Conservation (phyloP, 345 rosid genomes). For the Acer saccharum region DNA sequence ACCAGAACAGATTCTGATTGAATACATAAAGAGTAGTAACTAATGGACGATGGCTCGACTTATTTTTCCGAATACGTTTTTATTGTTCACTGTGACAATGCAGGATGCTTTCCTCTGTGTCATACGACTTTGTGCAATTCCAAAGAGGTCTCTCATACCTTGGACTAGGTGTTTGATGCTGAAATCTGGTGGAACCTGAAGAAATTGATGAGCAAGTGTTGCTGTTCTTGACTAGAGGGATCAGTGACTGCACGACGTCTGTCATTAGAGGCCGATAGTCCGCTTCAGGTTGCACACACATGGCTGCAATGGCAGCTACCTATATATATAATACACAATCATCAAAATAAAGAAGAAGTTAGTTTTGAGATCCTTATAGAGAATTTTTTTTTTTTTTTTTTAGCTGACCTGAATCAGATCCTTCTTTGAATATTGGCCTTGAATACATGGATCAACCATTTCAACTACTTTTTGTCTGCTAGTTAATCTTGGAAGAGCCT, state of each 20-base stretch:
- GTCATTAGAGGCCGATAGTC: slow-evolving; percentile 89
- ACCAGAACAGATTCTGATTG: background rate
- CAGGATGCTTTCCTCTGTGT: background rate
- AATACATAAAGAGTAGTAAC: background rate
- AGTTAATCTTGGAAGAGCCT: slow-evolving; percentile 91
- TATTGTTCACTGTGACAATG: slow-evolving; percentile 3
- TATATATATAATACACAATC: slow-evolving; percentile 16
- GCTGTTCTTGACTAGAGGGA: slow-evolving; percentile 72
- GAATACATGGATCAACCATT: slow-evolving; percentile 82
- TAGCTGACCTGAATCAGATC: slow-evolving; percentile 73
- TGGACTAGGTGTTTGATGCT: slow-evolving; percentile 31
- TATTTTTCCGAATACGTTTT: background rate
- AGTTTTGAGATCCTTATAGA: background rate
- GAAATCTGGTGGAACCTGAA: slow-evolving; percentile 44
- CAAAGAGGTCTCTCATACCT: slow-evolving; percentile 15
- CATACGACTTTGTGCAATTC: background rate
- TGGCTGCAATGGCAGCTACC: slow-evolving; percentile 94
- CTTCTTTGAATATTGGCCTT: slow-evolving; percentile 69
- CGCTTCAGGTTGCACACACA: slow-evolving; percentile 91
- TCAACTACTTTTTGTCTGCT: slow-evolving; percentile 63
- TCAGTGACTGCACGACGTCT: slow-evolving; percentile 91
- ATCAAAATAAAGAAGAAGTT: background rate
- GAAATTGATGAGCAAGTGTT: slow-evolving; percentile 28
- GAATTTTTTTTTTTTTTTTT: background rate
- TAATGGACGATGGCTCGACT: background rate